Conservation (phyloP, 345 rosid genomes). For the Dovyalis caffra region DNA sequence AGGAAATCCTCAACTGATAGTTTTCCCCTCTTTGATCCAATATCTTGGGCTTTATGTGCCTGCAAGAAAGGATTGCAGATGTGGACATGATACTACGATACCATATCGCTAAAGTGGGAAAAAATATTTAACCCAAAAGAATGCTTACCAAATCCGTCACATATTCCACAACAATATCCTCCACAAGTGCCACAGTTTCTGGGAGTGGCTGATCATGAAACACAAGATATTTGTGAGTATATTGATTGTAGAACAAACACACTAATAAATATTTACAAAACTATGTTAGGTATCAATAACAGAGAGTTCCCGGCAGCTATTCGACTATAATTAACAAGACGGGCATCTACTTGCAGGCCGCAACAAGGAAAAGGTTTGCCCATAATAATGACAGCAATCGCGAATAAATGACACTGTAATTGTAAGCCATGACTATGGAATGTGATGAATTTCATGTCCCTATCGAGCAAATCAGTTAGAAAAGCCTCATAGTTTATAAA, state of each 20-base stretch:
- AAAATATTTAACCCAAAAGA: constrained; percentile 8
- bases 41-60: constrained; percentile 91
- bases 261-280: background rate
- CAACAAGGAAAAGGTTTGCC: no score
- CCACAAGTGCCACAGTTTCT: constrained; percentile 86
- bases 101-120: background rate
- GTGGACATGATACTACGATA: background rate
- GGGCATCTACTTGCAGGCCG: background rate
- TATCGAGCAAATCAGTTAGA: no score
- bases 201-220: constrained; percentile 70
- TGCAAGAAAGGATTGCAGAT: constrained; percentile 15
- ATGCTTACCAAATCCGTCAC: constrained; percentile 78
- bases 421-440: no score
- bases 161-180: constrained; percentile 90
- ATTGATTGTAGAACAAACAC: background rate
- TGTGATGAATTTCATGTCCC: no score
- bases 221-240: constrained; percentile 5
- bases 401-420: no score
- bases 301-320: background rate
- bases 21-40: constrained; percentile 82
- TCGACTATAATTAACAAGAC: background rate
- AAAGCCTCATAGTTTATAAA: no score
- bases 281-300: background rate
- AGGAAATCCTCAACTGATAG: constrained; percentile 82
- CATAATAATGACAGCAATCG: no score